Evolutionary conservation across 352 stramenopile genomes (phyloP), one percentile per base, ranked within the genome.

Genomic region (Phytopythium litorale): DNA sequence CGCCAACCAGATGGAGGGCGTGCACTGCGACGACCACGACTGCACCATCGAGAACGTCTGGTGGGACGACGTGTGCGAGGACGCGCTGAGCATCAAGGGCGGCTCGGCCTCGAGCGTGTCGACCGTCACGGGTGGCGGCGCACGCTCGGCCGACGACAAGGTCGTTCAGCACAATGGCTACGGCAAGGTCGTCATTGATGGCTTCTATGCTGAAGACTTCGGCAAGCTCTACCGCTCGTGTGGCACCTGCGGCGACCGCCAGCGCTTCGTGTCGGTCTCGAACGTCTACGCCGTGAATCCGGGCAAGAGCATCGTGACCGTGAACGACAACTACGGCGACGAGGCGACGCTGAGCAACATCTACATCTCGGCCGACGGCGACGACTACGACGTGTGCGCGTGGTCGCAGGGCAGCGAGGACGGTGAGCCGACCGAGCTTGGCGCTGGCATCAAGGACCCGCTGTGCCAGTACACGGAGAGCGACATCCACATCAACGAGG

Each of bases 1-100:
- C 40, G 60, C 56, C 56, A 73, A 81, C 67, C 71, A 78, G 51
- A 57, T 60, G 46, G 71, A 78, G 19, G 71, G 67, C 19, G 70
- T 76, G 7, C 71, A 82, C 65, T 76, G 72, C 45, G 61, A 73
- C 30, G 64, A 70, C 53, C 60, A 64, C 25, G 71, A 78, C 69
- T 78, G 71, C 62, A 71, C 40, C 6, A 70, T 76, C 46, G 72
- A 85, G 58, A 85, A 82, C 43, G 76, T 81, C 0, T 85, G 76
- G 76, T 82, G 76, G 76, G 69, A 78, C n/a, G 73, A 78, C 40
- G 73, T 82, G 0, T 85, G 76, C 19, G 76, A 85, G 40, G 73
- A 85, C 40, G 75, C 70, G 7, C 50, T 78, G 18, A 72, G 63
- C 15, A 69, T 81, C 65, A 84, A 79, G 61, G 68, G 66, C 30